Conservation (phyloP, 2,329 filamentous ascomycete species). For the Camillea tinctor region DNA sequence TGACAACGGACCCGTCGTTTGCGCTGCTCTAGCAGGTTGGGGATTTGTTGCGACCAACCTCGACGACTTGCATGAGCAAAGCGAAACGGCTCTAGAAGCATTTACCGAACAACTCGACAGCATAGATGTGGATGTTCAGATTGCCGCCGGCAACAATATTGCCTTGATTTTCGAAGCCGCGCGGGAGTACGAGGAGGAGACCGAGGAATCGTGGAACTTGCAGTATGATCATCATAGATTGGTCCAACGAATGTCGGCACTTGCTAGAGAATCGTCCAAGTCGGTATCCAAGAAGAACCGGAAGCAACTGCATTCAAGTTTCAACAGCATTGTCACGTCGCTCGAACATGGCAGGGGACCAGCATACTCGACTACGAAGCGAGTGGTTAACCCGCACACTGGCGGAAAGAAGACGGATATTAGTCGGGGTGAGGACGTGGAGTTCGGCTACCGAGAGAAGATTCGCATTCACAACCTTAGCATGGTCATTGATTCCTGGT, state of each 20-base stretch:
- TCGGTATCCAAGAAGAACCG: conserved; percentile 50
- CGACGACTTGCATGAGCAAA: conserved; percentile 70
- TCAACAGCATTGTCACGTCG: conserved; percentile 53
- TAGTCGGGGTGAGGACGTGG: conserved; percentile 42
- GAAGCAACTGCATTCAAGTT: conserved; percentile 46
- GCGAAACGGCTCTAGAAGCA: conserved; percentile 71
- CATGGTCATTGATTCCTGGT: conserved; percentile 51
- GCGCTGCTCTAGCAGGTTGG: conserved; percentile 75
- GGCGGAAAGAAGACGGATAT: conserved; percentile 40
- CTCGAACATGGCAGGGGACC: conserved; percentile 54
- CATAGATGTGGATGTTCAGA: conserved; percentile 68
- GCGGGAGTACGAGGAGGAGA: conserved; percentile 48
- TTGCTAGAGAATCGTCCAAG: conserved; percentile 48
- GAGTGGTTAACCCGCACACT: conserved; percentile 42
- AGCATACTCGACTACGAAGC: conserved; percentile 50
- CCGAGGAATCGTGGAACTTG: conserved; percentile 47
- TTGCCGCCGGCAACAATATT: conserved; percentile 76
- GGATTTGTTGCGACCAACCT: conserved; percentile 75
- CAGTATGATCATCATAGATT: conserved; percentile 51
- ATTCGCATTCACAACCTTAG: conserved; percentile 47
- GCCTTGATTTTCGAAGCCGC: conserved; percentile 78
- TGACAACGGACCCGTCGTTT: conserved; percentile 69
- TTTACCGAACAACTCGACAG: conserved; percentile 86
- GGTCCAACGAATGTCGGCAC: conserved; percentile 46
- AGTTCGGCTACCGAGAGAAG: conserved; percentile 54